Percentiles rank a stretch among this genome's conserved stretches.
Evolutionary conservation across 1,284 basidiomycete genomes (phyloP).

Genomic region (Cryptococcus sp.): DNA sequence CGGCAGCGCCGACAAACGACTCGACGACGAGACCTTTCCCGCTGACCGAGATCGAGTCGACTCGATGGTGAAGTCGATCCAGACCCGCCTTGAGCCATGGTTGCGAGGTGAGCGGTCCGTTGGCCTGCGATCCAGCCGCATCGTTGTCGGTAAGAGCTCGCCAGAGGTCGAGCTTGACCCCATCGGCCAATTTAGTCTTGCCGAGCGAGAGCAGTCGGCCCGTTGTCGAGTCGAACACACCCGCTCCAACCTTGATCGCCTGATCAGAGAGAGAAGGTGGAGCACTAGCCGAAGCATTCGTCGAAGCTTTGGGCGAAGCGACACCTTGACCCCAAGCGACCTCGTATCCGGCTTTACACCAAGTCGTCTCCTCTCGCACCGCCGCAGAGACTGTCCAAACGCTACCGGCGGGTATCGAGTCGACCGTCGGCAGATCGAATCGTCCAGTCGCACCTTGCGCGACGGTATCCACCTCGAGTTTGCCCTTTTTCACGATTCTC

Average conservation of each 20-base stretch:
- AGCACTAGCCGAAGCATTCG: background rate
- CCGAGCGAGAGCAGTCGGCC: slow-evolving; percentile 11
- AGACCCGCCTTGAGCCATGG: slow-evolving; percentile 11
- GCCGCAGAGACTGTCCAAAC: slow-evolving; percentile 7
- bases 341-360: background rate
- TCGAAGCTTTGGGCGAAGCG: background rate
- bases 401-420: background rate
- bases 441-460: background rate
- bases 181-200: background rate
- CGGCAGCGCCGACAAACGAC: slow-evolving; percentile 12
- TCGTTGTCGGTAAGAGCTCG: slow-evolving; percentile 26
- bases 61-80: slow-evolving; percentile 15
- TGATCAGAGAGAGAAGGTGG: background rate
- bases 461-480: background rate
- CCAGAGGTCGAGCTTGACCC: slow-evolving; percentile 14
- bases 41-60: slow-evolving; percentile 7
- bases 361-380: background rate
- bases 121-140: background rate
- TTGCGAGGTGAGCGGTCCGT: background rate
- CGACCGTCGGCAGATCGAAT: slow-evolving; percentile 3
- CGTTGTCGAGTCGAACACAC: slow-evolving; percentile 6
- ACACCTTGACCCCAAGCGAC: background rate
- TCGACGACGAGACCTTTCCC: slow-evolving; percentile 7
- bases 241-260: slow-evolving; percentile 9
- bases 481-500: background rate